Evolutionary conservation across 1,139 yeast species (phyloP).

Genomic region (Debaryomyces nepalensis): DNA sequence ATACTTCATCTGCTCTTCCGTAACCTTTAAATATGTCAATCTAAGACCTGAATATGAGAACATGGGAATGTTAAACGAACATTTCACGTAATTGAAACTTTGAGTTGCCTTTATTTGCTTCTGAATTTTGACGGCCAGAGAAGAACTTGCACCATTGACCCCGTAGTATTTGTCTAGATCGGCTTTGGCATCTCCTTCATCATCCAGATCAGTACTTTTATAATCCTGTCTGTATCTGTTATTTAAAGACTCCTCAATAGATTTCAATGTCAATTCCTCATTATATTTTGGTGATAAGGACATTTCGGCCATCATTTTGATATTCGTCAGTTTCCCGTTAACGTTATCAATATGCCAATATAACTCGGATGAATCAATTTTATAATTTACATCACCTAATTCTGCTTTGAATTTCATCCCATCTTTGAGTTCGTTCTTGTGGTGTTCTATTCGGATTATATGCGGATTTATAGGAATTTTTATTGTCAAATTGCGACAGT

Average conservation of each 20-base stretch:
- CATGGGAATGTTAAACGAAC: slow-evolving; percentile 46
- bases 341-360: slow-evolving; percentile 64
- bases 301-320: slow-evolving; percentile 52
- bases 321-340: slow-evolving; percentile 49
- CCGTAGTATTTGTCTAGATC: slow-evolving; percentile 50
- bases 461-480: slow-evolving; percentile 44
- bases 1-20: slow-evolving; percentile 47
- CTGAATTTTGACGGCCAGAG: slow-evolving; percentile 29
- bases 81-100: slow-evolving; percentile 33
- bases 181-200: slow-evolving; percentile 24
- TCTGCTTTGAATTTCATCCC: slow-evolving; percentile 47
- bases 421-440: slow-evolving; percentile 33
- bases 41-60: slow-evolving; percentile 49
- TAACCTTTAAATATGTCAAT: slow-evolving; percentile 45
- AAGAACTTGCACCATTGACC: slow-evolving; percentile 39
- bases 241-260: slow-evolving; percentile 3
- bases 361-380: slow-evolving; percentile 53
- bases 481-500: slow-evolving; percentile 37
- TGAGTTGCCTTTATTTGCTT: slow-evolving; percentile 15
- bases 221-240: neutral
- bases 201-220: slow-evolving; percentile 13
- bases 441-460: slow-evolving; percentile 37
- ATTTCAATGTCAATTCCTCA: neutral
- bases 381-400: slow-evolving; percentile 45
- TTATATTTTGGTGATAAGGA: slow-evolving; percentile 21